A percentile compares a stretch with the other conserved stretches of the same genome.
Evolutionary conservation across 768 basidiomycete species (phyloP).

Genomic region (Tulasnella calospora): DNA sequence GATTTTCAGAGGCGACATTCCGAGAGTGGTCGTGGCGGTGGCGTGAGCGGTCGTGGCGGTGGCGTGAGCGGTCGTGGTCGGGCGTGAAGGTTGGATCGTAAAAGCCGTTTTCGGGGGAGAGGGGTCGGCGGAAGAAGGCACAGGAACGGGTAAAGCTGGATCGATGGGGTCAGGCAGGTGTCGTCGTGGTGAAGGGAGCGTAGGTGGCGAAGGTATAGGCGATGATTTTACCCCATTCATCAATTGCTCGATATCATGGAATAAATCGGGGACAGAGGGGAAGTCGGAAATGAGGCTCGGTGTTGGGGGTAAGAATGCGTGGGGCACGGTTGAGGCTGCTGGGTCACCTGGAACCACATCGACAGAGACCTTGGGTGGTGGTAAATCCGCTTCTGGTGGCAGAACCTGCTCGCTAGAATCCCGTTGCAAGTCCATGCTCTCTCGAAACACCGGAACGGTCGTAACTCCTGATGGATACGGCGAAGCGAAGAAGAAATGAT

Average conservation of each 20-base stretch:
- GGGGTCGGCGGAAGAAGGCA: not conserved
- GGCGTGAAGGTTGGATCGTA: not conserved
- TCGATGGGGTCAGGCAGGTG: not conserved
- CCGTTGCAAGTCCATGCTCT: not conserved
- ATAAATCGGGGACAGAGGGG: not conserved
- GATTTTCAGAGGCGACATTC: conserved; percentile 12
- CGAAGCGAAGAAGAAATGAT: conserved; percentile 16
- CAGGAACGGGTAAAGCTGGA: not conserved
- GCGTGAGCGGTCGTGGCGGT: not conserved
- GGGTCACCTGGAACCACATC: not conserved
- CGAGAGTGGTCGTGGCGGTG: not conserved
- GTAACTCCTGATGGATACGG: conserved; percentile 21
- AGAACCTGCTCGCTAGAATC: not conserved
- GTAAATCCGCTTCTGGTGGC: not conserved
- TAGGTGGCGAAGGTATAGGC: not conserved
- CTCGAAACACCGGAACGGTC: conserved; percentile 13
- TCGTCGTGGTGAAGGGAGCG: not conserved
- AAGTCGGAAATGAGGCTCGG: not conserved
- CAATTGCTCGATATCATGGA: not conserved
- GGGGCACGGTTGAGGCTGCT: not conserved
- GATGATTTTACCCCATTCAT: not conserved
- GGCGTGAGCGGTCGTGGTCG: not conserved
- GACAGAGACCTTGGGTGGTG: not conserved
- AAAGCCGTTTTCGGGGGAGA: not conserved
- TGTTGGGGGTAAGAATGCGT: not conserved